These are phyloP conservation scores for Eleusine indica DNA, from an alignment of 176 grass and related monocot species.

Conservation along the genomic window DNA sequence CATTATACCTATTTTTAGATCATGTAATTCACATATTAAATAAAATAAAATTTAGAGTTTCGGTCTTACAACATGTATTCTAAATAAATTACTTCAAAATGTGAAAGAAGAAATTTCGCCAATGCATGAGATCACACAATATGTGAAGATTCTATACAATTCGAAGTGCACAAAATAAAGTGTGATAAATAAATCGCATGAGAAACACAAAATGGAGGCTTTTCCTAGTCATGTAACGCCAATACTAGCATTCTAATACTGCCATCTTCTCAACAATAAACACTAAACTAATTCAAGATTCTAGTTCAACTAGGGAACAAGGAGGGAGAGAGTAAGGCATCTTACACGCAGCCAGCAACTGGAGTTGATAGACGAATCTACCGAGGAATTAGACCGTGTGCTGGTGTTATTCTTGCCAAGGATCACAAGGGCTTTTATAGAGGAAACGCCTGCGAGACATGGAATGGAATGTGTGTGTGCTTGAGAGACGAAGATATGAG, in stretches of 20 bases:
- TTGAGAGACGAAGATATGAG: background rate
- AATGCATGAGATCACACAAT: background rate
- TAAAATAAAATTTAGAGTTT: background rate
- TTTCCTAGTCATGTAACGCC: background rate
- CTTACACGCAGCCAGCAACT: background rate
- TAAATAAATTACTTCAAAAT: background rate
- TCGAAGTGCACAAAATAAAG: background rate
- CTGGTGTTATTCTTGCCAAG: background rate
- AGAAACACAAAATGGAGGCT: background rate
- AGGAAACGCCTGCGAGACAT: background rate
- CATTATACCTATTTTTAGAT: background rate
- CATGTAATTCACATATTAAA: background rate
- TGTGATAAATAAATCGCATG: background rate
- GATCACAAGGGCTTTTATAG: constrained; percentile 34
- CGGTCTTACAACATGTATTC: background rate
- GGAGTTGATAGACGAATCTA: background rate
- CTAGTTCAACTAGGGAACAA: background rate
- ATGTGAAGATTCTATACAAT: background rate
- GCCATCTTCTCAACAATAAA: background rate
- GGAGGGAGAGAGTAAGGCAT: background rate
- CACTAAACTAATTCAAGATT: background rate
- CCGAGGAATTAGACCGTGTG: background rate
- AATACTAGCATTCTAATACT: background rate
- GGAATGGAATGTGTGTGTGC: background rate
- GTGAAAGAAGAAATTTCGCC: background rate